phyloP scores from a whole-genome alignment of 495 filamentous ascomycete species.

The Penicillium odoratum region DNA sequence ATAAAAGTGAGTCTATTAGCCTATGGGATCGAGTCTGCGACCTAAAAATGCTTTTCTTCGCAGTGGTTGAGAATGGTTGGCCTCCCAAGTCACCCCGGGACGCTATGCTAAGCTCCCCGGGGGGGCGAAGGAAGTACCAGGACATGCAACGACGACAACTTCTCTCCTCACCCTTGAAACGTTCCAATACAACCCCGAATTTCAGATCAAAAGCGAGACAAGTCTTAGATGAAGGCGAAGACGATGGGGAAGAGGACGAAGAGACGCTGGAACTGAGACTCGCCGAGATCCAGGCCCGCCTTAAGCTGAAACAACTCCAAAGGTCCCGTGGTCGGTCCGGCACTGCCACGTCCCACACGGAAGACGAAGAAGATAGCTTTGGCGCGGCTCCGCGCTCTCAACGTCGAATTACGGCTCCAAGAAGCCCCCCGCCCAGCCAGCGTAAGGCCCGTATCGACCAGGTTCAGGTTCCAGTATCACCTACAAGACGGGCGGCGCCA shows the following conservation, averaged over 20 bases:
- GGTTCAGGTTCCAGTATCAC: constrained; percentile 82
- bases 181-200: constrained; percentile 42
- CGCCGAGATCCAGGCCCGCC: constrained; percentile 78
- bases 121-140: constrained; percentile 69
- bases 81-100: constrained; percentile 85
- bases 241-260: constrained; percentile 74
- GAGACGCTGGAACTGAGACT: constrained; percentile 82
- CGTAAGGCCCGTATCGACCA: constrained; percentile 28
- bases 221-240: constrained; percentile 38
- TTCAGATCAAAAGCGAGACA: constrained; percentile 35
- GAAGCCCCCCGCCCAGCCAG: constrained; percentile 24
- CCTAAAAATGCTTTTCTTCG: neutral
- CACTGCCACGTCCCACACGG: constrained; percentile 21
- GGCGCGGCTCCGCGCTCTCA: constrained; percentile 25
- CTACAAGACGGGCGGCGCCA: constrained; percentile 54
- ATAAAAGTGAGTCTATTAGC: constrained; percentile 6
- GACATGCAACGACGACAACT: constrained; percentile 63
- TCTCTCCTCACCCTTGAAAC: constrained; percentile 64
- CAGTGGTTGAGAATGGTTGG: constrained; percentile 65
- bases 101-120: constrained; percentile 77
- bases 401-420: constrained; percentile 18
- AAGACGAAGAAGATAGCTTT: constrained; percentile 27
- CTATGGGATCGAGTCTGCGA: neutral
- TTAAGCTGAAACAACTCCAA: constrained; percentile 87
- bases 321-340: constrained; percentile 48